Evolutionary conservation across 345 rosid species (phyloP).

Genomic region (Crucihimalaya himalaica): DNA sequence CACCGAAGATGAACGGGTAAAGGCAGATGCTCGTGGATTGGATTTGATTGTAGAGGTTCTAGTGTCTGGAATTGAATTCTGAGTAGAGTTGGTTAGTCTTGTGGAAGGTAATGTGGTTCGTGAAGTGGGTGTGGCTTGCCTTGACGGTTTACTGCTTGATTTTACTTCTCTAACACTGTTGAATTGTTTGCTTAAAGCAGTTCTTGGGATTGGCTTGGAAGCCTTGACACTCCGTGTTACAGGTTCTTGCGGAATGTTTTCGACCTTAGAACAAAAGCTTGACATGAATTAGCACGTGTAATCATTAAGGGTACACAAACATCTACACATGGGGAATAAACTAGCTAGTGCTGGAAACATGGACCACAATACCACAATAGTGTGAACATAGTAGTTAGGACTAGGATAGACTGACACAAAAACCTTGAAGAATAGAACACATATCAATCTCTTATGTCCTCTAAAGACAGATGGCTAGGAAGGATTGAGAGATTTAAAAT

Average conservation of each 20-base stretch:
- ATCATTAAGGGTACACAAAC: background rate
- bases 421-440: background rate
- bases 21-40: conserved; percentile 42
- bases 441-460: background rate
- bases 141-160: conserved; percentile 49
- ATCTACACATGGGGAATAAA: background rate
- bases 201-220: conserved; percentile 45
- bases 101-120: conserved; percentile 50
- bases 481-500: background rate
- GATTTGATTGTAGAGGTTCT: conserved; percentile 28
- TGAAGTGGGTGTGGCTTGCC: conserved; percentile 70
- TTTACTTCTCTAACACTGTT: too few relatives aligned
- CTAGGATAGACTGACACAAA: background rate
- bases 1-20: conserved; percentile 53
- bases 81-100: conserved; percentile 25
- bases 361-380: background rate
- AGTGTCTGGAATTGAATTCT: background rate
- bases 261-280: conserved; percentile 47
- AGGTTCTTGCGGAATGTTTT: conserved; percentile 57
- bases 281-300: conserved; percentile 29
- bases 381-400: background rate
- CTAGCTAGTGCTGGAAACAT: background rate
- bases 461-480: background rate
- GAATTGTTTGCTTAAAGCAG: conserved; percentile 47
- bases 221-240: conserved; percentile 40